A percentile compares a stretch with the other conserved stretches of the same genome.
These are phyloP conservation scores for Pholiota conissans DNA, from an alignment of 768 basidiomycete species.

Conservation along the genomic window DNA sequence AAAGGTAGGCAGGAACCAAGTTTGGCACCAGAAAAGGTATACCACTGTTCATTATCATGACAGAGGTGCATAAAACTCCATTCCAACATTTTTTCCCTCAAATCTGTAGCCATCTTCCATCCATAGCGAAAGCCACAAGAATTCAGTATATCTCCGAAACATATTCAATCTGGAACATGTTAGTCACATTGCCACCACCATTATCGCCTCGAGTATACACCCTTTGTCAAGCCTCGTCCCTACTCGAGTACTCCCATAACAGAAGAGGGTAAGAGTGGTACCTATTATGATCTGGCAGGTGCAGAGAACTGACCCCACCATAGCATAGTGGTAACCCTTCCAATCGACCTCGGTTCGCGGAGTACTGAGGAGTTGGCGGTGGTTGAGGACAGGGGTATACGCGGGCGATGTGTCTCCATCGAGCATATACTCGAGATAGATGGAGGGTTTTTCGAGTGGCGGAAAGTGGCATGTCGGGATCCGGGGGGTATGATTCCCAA, in stretches of 20 bases:
- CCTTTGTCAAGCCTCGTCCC: constrained; percentile 47
- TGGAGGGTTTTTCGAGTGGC: constrained; percentile 57
- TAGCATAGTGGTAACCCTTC: constrained; percentile 48
- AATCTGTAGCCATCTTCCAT: constrained; percentile 52
- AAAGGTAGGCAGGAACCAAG: constrained; percentile 52
- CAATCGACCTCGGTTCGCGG: constrained; percentile 48
- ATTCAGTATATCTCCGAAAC: constrained; percentile 53
- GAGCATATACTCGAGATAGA: constrained; percentile 55
- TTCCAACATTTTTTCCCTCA: too few species aligned
- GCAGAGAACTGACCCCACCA: not conserved
- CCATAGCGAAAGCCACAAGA: constrained; percentile 52
- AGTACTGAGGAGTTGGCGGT: constrained; percentile 45
- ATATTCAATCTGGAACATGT: constrained; percentile 58
- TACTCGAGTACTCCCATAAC: constrained; percentile 35
- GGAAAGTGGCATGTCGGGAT: constrained; percentile 57
- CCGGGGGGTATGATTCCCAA: constrained; percentile 56
- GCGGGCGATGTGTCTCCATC: constrained; percentile 54
- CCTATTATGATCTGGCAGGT: not conserved
- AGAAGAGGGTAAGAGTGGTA: constrained; percentile 45
- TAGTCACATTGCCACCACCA: constrained; percentile 56
- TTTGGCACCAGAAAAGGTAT: constrained; percentile 55
- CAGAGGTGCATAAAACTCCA: too few species aligned
- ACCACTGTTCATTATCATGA: constrained; percentile 9
- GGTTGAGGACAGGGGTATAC: constrained; percentile 54
- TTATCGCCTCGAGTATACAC: constrained; percentile 65